Conservation (phyloP, 305 asterid genomes). For the Fraxinus albicans region DNA sequence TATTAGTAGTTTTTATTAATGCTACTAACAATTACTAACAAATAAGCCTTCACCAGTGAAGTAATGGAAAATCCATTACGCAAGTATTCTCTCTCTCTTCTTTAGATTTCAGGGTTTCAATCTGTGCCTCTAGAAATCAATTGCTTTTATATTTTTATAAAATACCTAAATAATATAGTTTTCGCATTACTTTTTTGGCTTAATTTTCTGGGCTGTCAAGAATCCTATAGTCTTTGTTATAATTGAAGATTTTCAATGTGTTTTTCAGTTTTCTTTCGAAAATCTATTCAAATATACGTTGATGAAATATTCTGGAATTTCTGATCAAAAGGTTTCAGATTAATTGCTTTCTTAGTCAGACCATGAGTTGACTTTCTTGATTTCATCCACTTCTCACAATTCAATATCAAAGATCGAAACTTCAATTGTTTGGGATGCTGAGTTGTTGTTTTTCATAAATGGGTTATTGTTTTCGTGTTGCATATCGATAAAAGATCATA, state of each 20-base stretch:
- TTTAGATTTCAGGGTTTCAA: background rate
- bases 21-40: background rate
- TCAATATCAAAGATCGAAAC: conserved; percentile 11
- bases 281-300: conserved; percentile 3
- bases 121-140: conserved; percentile 7
- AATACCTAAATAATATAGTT: background rate
- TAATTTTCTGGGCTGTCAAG: background rate
- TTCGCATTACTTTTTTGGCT: background rate
- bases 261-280: background rate
- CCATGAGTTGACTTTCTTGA: conserved; percentile 30
- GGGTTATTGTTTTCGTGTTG: conserved; percentile 9
- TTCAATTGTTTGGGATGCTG: conserved; percentile 15
- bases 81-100: background rate
- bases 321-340: conserved; percentile 1
- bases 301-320: background rate
- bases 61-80: background rate
- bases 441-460: conserved; percentile 13
- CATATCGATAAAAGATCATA: background rate
- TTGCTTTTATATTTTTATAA: background rate
- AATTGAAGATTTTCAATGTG: background rate
- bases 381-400: conserved; percentile 12
- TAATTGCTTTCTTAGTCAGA: conserved; percentile 23
- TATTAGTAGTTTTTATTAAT: background rate
- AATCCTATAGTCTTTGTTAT: background rate
- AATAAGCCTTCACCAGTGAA: background rate